Conservation (phyloP, 164 flowering plant genomes). For the Houttuynia cordata region DNA sequence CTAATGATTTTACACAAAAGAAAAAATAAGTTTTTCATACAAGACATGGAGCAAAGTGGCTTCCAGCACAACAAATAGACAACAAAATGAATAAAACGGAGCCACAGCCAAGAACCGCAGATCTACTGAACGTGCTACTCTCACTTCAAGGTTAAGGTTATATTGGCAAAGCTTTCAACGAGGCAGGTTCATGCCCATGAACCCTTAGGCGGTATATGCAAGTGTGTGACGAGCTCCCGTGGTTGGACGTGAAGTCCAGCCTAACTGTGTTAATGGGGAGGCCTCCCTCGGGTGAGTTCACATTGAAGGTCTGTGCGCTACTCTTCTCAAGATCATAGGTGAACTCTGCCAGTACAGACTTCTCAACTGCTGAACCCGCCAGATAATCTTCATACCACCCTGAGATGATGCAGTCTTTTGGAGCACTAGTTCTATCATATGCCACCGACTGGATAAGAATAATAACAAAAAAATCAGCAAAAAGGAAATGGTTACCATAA, state of each 20-base stretch:
- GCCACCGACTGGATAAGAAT: conserved; percentile 59
- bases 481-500: no score
- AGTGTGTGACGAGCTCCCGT: conserved; percentile 57
- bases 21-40: no score
- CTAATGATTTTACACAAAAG: no score
- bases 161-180: no score
- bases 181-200: conserved; percentile 66
- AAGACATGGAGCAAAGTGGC: no score
- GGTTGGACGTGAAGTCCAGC: conserved; percentile 72
- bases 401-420: conserved; percentile 61
- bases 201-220: conserved; percentile 96
- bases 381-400: conserved; percentile 50
- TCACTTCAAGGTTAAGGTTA: no score
- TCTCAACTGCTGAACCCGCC: conserved; percentile 20
- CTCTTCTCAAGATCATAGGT: conserved; percentile 79
- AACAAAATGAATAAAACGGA: no score
- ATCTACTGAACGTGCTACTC: no score
- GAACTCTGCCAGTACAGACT: conserved; percentile 50
- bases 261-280: conserved; percentile 42
- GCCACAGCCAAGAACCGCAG: no score
- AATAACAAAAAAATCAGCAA: no score
- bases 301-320: conserved; percentile 70
- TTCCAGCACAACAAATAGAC: no score
- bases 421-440: conserved; percentile 84
- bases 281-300: conserved; percentile 28